Evolutionary conservation across 257 asterid genomes (phyloP), one percentile per base, ranked within the genome.

Genomic region (Solanum pimpinellifolium): DNA sequence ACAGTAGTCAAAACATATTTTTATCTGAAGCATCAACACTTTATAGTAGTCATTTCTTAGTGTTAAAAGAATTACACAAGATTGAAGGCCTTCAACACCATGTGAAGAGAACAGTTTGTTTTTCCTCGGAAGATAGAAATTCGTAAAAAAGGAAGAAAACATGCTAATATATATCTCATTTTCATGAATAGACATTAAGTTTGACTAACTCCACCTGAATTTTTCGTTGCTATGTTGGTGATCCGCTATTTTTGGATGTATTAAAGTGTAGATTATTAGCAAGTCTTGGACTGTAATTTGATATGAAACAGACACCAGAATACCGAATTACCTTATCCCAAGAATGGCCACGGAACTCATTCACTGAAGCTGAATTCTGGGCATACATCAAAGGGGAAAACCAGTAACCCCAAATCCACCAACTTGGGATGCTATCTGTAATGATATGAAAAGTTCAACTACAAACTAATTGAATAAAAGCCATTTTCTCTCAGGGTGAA

Each of bases 401-500:
- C 98, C 98, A 96, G 92, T 94, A 96, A 90, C 98, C 98, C 99
- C 99, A 96, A 56, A 95, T 94, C 98, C 98, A 95, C 99, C 98
- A 96, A 89, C 90, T 89, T 16, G 98, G 96, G 72, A 94, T 93
- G 92, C 95, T 91, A 92, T 94, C 98, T 94, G 93, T 86, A 80
- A 47, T 44, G 56, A 83, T 83, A 78, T 75, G 88, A 88, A 83
- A 25, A 21, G 74, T 13, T 83, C 70, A 87, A 86, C 82, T 80
- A 56, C 83, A 83, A 84, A 9, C 23, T 37, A n/a, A 52, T 75
- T 47, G 25, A 81, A 49, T 29, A 10, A 81, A 49, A 29, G 46
- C 46, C 29, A 46, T 49, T 80, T 80, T 47, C n/a, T 16, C 18
- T 47, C 20, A 10, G 29, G 68, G 27, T 9, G 68, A 81, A 49